Evolutionary conservation across 352 stramenopile genomes (phyloP).

Genomic region (Pythium diclinum): DNA sequence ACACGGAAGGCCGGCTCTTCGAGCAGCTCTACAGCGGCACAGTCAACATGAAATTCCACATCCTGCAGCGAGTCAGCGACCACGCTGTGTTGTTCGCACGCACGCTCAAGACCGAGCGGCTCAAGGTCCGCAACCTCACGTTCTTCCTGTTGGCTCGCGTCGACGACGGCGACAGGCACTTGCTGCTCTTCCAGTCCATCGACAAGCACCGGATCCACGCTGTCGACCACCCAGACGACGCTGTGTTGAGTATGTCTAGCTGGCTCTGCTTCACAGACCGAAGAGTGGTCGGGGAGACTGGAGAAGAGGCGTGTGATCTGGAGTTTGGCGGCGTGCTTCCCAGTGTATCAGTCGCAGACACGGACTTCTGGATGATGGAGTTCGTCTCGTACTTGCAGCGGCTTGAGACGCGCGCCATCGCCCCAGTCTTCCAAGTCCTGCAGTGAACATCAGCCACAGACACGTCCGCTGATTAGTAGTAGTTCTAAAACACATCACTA

Average conservation of each 20-base stretch:
- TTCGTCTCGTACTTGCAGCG: conserved; percentile 32
- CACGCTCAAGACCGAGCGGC: conserved; percentile 31
- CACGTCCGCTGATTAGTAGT: not conserved
- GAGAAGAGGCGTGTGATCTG: not conserved
- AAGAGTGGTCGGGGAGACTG: not conserved
- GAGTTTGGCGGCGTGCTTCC: conserved; percentile 29
- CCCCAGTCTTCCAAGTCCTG: conserved; percentile 29
- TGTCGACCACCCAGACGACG: conserved; percentile 15
- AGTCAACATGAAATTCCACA: conserved; percentile 34
- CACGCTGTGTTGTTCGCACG: conserved; percentile 34
- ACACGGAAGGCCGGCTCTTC: conserved; percentile 32
- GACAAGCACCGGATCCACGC: conserved; percentile 28
- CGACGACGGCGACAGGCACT: conserved; percentile 21
- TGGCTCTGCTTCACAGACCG: conserved; percentile 34
- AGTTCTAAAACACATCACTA: conserved; percentile 1
- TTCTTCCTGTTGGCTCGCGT: conserved; percentile 38
- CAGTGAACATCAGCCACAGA: not conserved
- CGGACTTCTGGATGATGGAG: conserved; percentile 36
- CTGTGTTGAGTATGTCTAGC: conserved; percentile 36
- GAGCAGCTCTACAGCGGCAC: conserved; percentile 35
- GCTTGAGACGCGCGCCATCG: conserved; percentile 33
- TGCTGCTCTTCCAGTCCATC: conserved; percentile 37
- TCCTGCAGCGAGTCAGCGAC: conserved; percentile 36
- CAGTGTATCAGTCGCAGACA: conserved; percentile 26
- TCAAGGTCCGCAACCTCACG: conserved; percentile 26